These are phyloP conservation scores for Plasmopara viticola DNA, from an alignment of 352 stramenopile species.

Conservation along the genomic window DNA sequence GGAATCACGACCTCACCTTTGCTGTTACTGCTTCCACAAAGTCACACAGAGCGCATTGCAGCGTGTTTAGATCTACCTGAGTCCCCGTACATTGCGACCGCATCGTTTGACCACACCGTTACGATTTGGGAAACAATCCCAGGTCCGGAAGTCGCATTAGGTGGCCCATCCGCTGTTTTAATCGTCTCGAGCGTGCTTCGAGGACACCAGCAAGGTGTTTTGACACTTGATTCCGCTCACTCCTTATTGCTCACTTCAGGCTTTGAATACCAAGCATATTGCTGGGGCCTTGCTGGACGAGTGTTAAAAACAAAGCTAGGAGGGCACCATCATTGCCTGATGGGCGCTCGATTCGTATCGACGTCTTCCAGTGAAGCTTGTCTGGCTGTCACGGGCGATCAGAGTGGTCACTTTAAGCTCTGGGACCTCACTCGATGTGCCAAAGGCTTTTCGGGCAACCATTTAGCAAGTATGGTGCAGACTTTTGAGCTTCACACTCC, in stretches of 20 bases:
- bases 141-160: slow-evolving; percentile 12
- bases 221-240: slow-evolving; percentile 54
- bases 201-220: slow-evolving; percentile 57
- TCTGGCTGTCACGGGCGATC: slow-evolving; percentile 61
- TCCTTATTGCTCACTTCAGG: slow-evolving; percentile 60
- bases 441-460: slow-evolving; percentile 30
- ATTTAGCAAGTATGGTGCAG: slow-evolving; percentile 32
- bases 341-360: slow-evolving; percentile 62
- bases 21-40: slow-evolving; percentile 23
- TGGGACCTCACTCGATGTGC: slow-evolving; percentile 68
- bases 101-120: slow-evolving; percentile 74
- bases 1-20: slow-evolving; percentile 22
- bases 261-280: slow-evolving; percentile 80
- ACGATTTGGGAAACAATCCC: slow-evolving; percentile 58
- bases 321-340: slow-evolving; percentile 62
- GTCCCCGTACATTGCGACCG: slow-evolving; percentile 58
- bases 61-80: slow-evolving; percentile 47
- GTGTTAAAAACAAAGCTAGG: slow-evolving; percentile 45
- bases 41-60: slow-evolving; percentile 43
- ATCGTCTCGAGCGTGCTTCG: slow-evolving; percentile 51
- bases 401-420: slow-evolving; percentile 65
- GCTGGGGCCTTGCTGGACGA: slow-evolving; percentile 55
- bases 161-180: slow-evolving; percentile 22
- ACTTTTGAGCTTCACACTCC: slow-evolving; percentile 43
- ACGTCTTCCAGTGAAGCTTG: slow-evolving; percentile 13